Evolutionary conservation across 2,329 filamentous ascomycete genomes (phyloP).

Genomic region (Berkeleyomyces rouxiae): DNA sequence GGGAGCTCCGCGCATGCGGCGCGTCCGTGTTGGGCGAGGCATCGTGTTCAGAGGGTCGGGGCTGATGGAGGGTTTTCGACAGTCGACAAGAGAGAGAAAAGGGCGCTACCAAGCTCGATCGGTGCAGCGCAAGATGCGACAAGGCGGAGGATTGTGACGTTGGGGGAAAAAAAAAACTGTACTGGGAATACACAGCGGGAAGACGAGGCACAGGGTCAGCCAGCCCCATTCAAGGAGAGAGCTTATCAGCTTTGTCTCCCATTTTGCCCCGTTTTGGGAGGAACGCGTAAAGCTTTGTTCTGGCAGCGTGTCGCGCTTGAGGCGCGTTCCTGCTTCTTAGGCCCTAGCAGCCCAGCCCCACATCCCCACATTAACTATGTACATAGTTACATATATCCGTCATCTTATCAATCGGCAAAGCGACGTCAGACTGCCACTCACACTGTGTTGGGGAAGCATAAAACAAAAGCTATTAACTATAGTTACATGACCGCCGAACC

Average conservation of each 20-base stretch:
- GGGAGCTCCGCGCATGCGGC: conserved; percentile 13
- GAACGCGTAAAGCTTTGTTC: conserved; percentile 11
- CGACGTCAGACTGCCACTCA: neutral
- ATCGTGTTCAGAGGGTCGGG: conserved; percentile 5
- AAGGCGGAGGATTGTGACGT: no score
- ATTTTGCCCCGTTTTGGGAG: neutral
- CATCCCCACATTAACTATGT: neutral
- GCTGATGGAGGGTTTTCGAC: neutral
- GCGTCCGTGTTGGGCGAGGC: conserved; percentile 14
- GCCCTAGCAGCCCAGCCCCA: neutral
- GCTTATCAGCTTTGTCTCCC: neutral
- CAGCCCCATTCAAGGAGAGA: no score
- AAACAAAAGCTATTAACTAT: neutral
- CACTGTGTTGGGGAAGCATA: neutral
- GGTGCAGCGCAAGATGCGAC: no score
- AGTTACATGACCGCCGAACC: neutral
- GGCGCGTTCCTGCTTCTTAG: neutral
- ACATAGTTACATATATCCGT: no score
- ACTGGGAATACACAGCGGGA: no score
- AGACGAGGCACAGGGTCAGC: no score
- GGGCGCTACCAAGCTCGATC: neutral
- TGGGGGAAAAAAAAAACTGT: no score
- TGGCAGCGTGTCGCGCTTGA: neutral
- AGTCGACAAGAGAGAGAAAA: neutral
- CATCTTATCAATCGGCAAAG: neutral